Evolutionary conservation across 768 basidiomycete genomes (phyloP), one percentile per base, ranked within the genome.

Genomic region (Rhodocollybia butyracea): DNA sequence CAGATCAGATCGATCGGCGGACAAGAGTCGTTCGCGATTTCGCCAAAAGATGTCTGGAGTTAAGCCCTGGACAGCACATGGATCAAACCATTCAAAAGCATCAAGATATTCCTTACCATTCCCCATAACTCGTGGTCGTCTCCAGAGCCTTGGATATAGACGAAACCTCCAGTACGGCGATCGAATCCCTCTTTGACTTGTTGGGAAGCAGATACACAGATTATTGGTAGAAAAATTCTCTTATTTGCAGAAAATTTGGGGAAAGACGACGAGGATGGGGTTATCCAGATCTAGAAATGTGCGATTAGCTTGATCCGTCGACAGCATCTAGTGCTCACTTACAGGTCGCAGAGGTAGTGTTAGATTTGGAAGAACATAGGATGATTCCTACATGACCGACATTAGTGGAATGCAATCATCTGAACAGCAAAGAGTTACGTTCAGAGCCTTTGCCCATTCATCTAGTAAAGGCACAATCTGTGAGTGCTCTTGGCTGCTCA

Each of bases 51-150:
- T 51, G 2, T 65, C 59, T 0, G 94, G 88, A 1, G 85, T 91
- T 53, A 96, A 71, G 3, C 92, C 92, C 88, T 92, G 60, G 6
- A 19, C 17, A 17, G 12, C 52, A n/a, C 24, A 46, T 19, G 45
- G 40, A 34, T 48, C 31, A 30, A 57, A 46, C 51, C 51, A 51
- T n/a, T n/a, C n/a, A 43, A 4, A 34, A 15, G 41, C 15, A 19
- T 52, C 15, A 30, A 31, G 26, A 47, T 30, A 19, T 29, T 12
- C 29, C 68, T 41, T 54, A 89, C 90, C 82, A 82, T 81, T 27
- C 86, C 80, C 94, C 93, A 95, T 5, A 89, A 74, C 68, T 97
- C 94, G 64, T 95, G 92, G 63, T 98, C 96, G 63, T 98, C 96
- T 0, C 94, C 96, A 0, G 90, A 91, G 1, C 96, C 96, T 67